Conservation (phyloP, 805 yeast species). For the Sungouiella thailandica region DNA sequence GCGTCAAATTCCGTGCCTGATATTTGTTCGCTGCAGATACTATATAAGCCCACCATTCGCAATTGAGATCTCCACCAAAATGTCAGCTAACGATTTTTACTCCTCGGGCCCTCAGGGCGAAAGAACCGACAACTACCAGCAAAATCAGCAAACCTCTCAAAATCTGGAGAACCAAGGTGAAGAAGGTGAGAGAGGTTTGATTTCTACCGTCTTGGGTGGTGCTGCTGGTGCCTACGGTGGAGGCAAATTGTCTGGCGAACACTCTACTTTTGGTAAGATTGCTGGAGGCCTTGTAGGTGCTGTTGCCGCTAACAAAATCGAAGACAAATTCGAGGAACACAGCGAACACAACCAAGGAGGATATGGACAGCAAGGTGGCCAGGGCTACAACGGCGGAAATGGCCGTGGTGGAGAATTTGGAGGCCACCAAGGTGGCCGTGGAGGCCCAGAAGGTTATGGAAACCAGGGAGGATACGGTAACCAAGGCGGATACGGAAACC, state of each 20-base stretch:
- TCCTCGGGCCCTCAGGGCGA: slow-evolving; percentile 32
- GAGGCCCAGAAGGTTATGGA: slow-evolving; percentile 6
- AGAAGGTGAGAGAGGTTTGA: slow-evolving; percentile 24
- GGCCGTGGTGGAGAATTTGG: slow-evolving; percentile 5
- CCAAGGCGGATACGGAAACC: slow-evolving; percentile 2
- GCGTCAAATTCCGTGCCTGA: no score
- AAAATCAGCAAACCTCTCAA: slow-evolving; percentile 9
- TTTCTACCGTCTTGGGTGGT: slow-evolving; percentile 24
- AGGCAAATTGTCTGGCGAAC: slow-evolving; percentile 23
- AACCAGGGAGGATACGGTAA: slow-evolving; percentile 3
- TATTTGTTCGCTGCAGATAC: no score
- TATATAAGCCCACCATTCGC: no score
- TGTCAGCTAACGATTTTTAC: slow-evolving; percentile 59
- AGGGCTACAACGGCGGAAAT: slow-evolving; percentile 3
- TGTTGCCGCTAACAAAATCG: slow-evolving; percentile 46
- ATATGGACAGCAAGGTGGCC: not conserved
- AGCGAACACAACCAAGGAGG: slow-evolving; percentile 7
- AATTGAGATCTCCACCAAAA: no score
- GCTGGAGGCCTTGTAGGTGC: slow-evolving; percentile 57
- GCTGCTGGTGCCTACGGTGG: slow-evolving; percentile 37
- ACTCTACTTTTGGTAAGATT: slow-evolving; percentile 40
- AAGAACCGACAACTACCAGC: slow-evolving; percentile 10
- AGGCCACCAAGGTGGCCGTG: slow-evolving; percentile 7
- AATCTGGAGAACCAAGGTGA: slow-evolving; percentile 12
- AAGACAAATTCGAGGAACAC: slow-evolving; percentile 35